Percentiles rank a stretch among this genome's conserved stretches.
These are phyloP conservation scores for Xylaria sp. DNA, from an alignment of 2,329 filamentous ascomycete genomes.

Conservation along the genomic window DNA sequence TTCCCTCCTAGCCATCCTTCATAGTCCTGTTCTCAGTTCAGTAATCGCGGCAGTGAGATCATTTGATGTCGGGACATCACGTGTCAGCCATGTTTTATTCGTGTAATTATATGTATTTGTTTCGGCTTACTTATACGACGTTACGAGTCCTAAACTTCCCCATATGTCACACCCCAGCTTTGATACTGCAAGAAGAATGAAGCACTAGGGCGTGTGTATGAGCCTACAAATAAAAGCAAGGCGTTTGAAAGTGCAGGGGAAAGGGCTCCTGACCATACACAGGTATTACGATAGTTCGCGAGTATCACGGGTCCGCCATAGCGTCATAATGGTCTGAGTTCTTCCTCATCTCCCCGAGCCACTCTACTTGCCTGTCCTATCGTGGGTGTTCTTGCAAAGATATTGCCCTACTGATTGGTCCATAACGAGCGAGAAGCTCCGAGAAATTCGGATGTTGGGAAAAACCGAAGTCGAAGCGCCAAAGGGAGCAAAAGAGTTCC, in stretches of 20 bases:
- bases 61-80: not conserved
- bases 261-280: not conserved
- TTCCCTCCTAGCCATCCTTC: not conserved
- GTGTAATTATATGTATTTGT: not conserved
- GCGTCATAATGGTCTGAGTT: not conserved
- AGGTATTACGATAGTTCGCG: not conserved
- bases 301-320: not conserved
- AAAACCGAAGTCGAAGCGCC: not conserved
- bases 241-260: not conserved
- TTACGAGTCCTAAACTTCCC: not conserved
- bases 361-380: not conserved
- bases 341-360: not conserved
- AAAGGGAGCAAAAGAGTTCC: not conserved
- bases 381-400: not conserved
- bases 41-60: not conserved
- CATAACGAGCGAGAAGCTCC: not conserved
- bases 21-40: not conserved
- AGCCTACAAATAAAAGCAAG: not conserved
- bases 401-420: not conserved
- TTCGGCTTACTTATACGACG: not conserved
- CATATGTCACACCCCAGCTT: constrained; percentile 3
- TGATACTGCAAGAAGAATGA: not conserved
- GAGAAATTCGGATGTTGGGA: not conserved
- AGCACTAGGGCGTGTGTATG: not conserved
- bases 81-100: not conserved